Evolutionary conservation across 2,329 filamentous ascomycete species (phyloP).

Genomic region (Ascochyta koolunga): DNA sequence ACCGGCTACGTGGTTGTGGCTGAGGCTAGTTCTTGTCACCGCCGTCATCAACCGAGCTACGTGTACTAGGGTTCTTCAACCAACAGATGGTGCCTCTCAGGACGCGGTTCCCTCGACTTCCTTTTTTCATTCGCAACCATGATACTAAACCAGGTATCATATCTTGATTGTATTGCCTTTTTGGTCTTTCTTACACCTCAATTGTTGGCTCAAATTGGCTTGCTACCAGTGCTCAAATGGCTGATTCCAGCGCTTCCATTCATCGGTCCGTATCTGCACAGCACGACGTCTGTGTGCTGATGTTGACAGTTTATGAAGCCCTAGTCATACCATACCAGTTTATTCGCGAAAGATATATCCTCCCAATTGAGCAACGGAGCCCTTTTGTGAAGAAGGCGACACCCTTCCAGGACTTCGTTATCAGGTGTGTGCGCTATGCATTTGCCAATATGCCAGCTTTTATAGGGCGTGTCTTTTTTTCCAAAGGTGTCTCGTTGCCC

Average conservation of each 20-base stretch:
- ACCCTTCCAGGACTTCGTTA: constrained; percentile 76
- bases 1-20: constrained; percentile 25
- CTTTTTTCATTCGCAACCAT: constrained; percentile 51
- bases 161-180: constrained; percentile 77
- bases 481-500: constrained; percentile 72
- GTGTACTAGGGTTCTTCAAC: constrained; percentile 1
- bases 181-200: constrained; percentile 73
- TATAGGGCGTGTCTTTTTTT: constrained; percentile 78
- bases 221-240: constrained; percentile 64
- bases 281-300: constrained; percentile 24
- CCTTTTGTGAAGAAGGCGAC: constrained; percentile 73
- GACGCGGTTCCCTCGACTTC: neutral
- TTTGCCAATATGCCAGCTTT: constrained; percentile 73
- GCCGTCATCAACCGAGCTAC: constrained; percentile 20
- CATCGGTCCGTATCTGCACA: constrained; percentile 59
- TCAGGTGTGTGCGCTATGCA: constrained; percentile 78
- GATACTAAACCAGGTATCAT: constrained; percentile 76
- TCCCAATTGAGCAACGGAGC: constrained; percentile 53
- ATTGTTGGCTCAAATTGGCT: constrained; percentile 70
- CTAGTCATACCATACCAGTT: constrained; percentile 65
- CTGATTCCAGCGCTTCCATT: constrained; percentile 71
- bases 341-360: constrained; percentile 63
- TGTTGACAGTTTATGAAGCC: constrained; percentile 53
- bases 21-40: constrained; percentile 20
- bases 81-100: neutral